phyloP scores from a whole-genome alignment of 257 asterid species.

The Thymus mandschuricus region DNA sequence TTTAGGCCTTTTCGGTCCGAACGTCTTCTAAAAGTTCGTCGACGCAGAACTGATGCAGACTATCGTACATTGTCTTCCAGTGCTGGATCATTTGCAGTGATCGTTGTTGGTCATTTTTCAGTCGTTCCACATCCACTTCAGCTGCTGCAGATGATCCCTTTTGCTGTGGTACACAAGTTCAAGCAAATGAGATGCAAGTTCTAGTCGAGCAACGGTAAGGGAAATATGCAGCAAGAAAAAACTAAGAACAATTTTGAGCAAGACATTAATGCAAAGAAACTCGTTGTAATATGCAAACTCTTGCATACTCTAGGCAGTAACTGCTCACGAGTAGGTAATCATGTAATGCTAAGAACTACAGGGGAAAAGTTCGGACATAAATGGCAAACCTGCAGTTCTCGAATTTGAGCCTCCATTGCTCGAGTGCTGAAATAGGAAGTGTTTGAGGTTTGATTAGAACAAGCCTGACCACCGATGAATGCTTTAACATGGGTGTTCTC shows the following conservation, averaged over 20 bases:
- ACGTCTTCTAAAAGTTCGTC: conserved; percentile 62
- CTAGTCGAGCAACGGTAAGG: not conserved
- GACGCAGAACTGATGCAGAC: conserved; percentile 69
- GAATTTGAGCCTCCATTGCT: conserved; percentile 73
- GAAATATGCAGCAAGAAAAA: not conserved
- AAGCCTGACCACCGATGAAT: conserved; percentile 42
- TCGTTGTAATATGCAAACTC: no score
- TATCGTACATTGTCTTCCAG: conserved; percentile 62
- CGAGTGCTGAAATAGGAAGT: conserved; percentile 53
- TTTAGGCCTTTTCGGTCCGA: conserved; percentile 38
- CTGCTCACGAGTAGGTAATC: no score
- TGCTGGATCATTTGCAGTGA: conserved; percentile 68
- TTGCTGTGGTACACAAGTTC: conserved; percentile 44
- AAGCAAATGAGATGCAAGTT: conserved; percentile 16
- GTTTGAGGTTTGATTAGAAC: conserved; percentile 43
- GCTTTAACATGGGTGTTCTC: conserved; percentile 51
- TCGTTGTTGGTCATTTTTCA: conserved; percentile 53
- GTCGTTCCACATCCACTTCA: conserved; percentile 73
- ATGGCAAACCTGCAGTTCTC: conserved; percentile 69
- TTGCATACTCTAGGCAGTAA: no score
- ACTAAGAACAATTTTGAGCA: no score
- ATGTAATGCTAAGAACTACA: no score
- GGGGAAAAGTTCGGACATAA: no score
- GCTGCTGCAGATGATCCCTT: conserved; percentile 78
- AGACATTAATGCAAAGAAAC: no score